Percentiles rank a stretch among this genome's conserved stretches.
These are phyloP conservation scores for Cladosporium cucumerinum DNA, from an alignment of 2,329 filamentous ascomycete genomes.

Conservation along the genomic window DNA sequence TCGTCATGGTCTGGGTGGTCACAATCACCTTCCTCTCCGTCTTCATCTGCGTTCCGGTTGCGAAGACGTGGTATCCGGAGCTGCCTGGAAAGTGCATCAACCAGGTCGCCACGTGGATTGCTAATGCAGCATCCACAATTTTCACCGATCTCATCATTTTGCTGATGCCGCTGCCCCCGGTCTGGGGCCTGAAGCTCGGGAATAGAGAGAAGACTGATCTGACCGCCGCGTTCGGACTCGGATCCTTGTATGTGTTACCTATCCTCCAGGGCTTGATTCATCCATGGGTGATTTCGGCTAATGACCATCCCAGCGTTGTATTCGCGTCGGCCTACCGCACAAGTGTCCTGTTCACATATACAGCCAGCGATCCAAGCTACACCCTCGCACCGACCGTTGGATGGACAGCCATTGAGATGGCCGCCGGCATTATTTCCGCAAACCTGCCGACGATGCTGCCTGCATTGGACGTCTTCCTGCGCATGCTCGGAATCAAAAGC, in stretches of 20 bases:
- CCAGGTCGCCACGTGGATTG: slow-evolving; percentile 42
- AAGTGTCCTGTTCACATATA: slow-evolving; percentile 13
- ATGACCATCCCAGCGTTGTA: neutral
- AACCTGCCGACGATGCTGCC: slow-evolving; percentile 13
- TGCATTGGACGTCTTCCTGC: slow-evolving; percentile 10
- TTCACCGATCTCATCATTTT: slow-evolving; percentile 10
- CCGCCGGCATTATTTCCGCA: slow-evolving; percentile 13
- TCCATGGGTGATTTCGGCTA: neutral
- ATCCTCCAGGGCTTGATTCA: neutral
- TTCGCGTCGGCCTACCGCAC: slow-evolving; percentile 12
- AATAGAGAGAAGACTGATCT: slow-evolving; percentile 12
- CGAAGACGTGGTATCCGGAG: slow-evolving; percentile 41
- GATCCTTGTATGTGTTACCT: slow-evolving; percentile 4
- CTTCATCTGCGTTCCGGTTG: slow-evolving; percentile 42
- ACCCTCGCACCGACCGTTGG: slow-evolving; percentile 9
- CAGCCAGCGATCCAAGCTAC: slow-evolving; percentile 8
- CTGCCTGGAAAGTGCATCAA: slow-evolving; percentile 37
- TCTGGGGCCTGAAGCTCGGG: neutral
- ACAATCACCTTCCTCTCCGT: slow-evolving; percentile 37
- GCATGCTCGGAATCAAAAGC: slow-evolving; percentile 1
- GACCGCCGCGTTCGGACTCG: slow-evolving; percentile 11
- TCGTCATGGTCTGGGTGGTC: slow-evolving; percentile 28
- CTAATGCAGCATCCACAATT: slow-evolving; percentile 10
- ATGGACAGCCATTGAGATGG: slow-evolving; percentile 15
- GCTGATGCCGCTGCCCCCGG: neutral